Base-by-base conservation (phyloP, 768 basidiomycete genomes). In the Hydnomerulius pinastri region DNA sequence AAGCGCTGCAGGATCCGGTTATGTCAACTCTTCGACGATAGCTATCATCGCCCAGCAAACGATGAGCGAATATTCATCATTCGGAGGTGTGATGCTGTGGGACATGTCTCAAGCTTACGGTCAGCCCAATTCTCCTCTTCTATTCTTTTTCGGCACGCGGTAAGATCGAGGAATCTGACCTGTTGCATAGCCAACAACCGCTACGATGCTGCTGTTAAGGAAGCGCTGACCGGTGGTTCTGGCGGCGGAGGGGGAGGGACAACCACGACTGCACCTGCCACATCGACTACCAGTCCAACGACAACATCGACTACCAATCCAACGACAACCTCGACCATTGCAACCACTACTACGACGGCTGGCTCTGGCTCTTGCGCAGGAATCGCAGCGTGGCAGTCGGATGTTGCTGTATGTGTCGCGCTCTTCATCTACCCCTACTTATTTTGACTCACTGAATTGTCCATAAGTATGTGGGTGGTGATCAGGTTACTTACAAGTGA, bases 201-300 rank as follows among this genome's bases (percentile, higher is more conserved):
- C 15, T 87, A 77, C 57, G 83, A 86, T 59, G 50, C 74, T n/a
- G 77, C 76, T 4, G 77, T 86, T 46, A 87, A 87, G 62, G 72
- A 75, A 50, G 76, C 79, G 24, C 71, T 87, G 20, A 64, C 65
- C 10, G 75, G 78, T 13, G 83, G 73, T 65, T 24, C 65, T 73
- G 47, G 48, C 56, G 32, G 57, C 6, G 59, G 61, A 13, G 29
- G 54, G 4, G 8, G 30, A 32, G 33, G 53, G 15, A 49, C 47
- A 6, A 38, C 42, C 1, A 39, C 54, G 2, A 53, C 54, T 2
- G 5, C 15, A 7, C 17, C 59, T 2, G 29, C 51, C 17, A 57
- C 71, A 10, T 62, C 66, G 21, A 56, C 64, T 1, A 60, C 58
- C n/a, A n/a, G n/a, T 6, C 56, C 51, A 6, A 57, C 64, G 18